Base-by-base conservation (phyloP, 1,284 basidiomycete species). In the Rhodotorula sp. region DNA sequence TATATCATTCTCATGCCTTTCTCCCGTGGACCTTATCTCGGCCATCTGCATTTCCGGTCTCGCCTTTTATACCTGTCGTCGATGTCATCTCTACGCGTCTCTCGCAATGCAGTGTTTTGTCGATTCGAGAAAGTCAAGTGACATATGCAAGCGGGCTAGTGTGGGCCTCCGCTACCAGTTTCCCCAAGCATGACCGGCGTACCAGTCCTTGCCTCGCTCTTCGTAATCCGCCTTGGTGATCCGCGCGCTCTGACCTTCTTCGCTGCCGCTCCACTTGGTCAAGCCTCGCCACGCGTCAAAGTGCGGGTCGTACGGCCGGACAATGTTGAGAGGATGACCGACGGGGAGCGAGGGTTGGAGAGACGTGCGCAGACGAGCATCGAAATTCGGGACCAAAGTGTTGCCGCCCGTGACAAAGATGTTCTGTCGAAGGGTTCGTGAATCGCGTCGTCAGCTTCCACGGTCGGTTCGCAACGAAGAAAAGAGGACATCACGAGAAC, bases 251-350 rank as follows among this genome's bases (percentile, higher is more conserved):
- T 78, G 79, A 71, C 89, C 90, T 70, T 71, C 73, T 5, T 47
- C 31, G 54, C 61, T 66, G 5, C 45, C 16, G 4, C 49, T 55
- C 83, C 94, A 97, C 69, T 85, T 84, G 6, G 91, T 90, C 92
- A 97, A 97, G 8, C 95, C 95, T 60, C 85, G 85, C 95, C 95
- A 99, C 6, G 94, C 89, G 79, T 97, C 94, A 66, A 89, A 80
- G 21, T 84, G 78, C 2, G 90, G 43, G 18, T 56, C 58, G 34
- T 52, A 47, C 80, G 62, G 91, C 28, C 83, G 83, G 47, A 84
- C 80, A 60, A 92, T 85, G 60, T 85, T 81, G 6, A 85, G 79
- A 6, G 93, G 86, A 81, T 90, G 89, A 66, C 89, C 89, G 34
- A 91, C 91, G 0, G 92, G 90, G 15, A 97, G 83, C 64, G 93